phyloP scores from a whole-genome alignment of 2,329 filamentous ascomycete genomes.

The Graphilbum ipis-grandicollis region DNA sequence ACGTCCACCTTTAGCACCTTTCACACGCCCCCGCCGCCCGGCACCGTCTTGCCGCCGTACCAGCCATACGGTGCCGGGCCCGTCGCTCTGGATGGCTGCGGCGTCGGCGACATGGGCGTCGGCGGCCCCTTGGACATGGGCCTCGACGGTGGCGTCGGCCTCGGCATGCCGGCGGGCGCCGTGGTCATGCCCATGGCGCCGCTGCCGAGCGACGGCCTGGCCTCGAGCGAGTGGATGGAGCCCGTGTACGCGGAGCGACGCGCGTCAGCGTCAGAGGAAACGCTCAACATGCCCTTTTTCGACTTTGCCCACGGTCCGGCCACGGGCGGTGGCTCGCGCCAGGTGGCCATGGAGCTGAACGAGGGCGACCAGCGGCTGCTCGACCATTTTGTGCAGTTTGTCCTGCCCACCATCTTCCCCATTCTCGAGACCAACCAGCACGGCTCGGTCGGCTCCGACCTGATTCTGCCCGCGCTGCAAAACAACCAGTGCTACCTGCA shows the following conservation, averaged over 20 bases:
- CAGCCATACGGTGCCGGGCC: slow-evolving; percentile 27
- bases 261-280: slow-evolving; percentile 50
- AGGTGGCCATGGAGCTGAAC: slow-evolving; percentile 65
- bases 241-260: slow-evolving; percentile 50
- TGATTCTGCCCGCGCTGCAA: slow-evolving; percentile 75
- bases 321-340: slow-evolving; percentile 26
- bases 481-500: slow-evolving; percentile 88
- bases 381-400: slow-evolving; percentile 79
- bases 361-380: slow-evolving; percentile 75
- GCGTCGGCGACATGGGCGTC: background rate
- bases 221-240: slow-evolving; percentile 59
- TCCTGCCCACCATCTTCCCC: slow-evolving; percentile 79
- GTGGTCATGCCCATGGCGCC: background rate
- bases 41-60: slow-evolving; percentile 46
- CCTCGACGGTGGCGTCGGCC: background rate
- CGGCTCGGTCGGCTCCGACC: slow-evolving; percentile 61
- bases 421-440: slow-evolving; percentile 82
- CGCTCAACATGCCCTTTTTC: slow-evolving; percentile 62
- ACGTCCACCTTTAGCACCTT: slow-evolving; percentile 89
- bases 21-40: slow-evolving; percentile 56
- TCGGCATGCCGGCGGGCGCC: slow-evolving; percentile 3
- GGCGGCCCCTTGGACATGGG: background rate
- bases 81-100: background rate
- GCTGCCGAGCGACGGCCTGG: too few species aligned
- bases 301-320: slow-evolving; percentile 50